Base-by-base conservation (phyloP, 345 rosid genomes). In the Jatropha curcas region DNA sequence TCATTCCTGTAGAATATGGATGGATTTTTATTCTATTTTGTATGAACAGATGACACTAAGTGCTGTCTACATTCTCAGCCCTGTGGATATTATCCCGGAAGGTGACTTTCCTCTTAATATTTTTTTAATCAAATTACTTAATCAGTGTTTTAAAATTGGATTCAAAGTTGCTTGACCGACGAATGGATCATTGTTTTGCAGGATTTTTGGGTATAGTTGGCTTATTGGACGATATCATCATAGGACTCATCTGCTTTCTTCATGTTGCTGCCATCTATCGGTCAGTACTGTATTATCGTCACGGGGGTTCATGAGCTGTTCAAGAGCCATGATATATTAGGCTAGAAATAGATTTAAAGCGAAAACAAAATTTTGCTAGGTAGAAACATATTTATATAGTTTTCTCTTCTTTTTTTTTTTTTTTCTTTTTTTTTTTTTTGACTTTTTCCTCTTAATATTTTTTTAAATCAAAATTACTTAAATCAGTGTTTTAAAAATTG, bases 11-110 rank as follows among this genome's bases (percentile, higher is more conserved):
- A 22, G n/a, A n/a, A n/a, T 17, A 50, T 9, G 16, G 39, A 50
- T 11, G 55, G 60, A 52, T 52, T 33, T 37, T 52, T 28, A 60
- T 27, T 37, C 10, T 12, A 2, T 61, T 73, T 59, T 19, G 31
- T 79, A 12, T 52, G 35, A 64, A 68, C 97, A 95, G 97, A 76
- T 87, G 87, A 68, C 89, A 64, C 65, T 89, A 68, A 85, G 94
- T 80, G 89, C 60, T 13, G 43, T 84, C 84, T 94, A 91, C 80
- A 48, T 92, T 24, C 13, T 92, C 74, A 95, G 97, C 78, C 98
- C 98, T n/a, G 73, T 95, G 28, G 98, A 95, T 76, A 78, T 91
- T 78, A 86, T 95, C 79, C 97, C 97, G 11, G 97, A 94, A 92
- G 98, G 98, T 90, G 78, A 35, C 39, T 64, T 30, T 4, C 1